phyloP scores from a whole-genome alignment of 2,329 filamentous ascomycete genomes.

The Cryphonectria nitschkei region DNA sequence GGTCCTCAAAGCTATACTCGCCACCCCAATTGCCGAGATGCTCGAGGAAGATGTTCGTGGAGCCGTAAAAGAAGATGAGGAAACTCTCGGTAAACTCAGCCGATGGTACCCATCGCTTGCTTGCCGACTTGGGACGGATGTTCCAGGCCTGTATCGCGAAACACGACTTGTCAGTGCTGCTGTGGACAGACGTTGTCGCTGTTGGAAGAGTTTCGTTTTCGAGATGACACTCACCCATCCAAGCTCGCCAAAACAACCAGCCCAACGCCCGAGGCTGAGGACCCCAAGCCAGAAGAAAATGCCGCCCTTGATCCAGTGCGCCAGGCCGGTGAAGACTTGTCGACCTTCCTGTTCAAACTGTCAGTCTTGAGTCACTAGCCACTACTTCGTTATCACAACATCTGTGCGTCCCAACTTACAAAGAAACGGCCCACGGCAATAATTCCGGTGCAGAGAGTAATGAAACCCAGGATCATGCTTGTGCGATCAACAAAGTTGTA shows the following conservation, averaged over 20 bases:
- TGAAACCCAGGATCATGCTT: constrained; percentile 77
- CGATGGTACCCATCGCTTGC: constrained; percentile 71
- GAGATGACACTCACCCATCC: constrained; percentile 67
- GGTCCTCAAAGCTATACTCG: constrained; percentile 75
- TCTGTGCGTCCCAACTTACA: constrained; percentile 56
- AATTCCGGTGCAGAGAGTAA: constrained; percentile 71
- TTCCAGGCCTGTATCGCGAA: constrained; percentile 72
- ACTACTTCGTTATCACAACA: not conserved
- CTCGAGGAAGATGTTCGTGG: constrained; percentile 90
- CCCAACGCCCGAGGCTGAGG: constrained; percentile 84
- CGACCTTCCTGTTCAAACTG: constrained; percentile 58
- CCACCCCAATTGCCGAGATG: constrained; percentile 76
- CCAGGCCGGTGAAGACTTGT: constrained; percentile 79
- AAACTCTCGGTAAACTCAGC: constrained; percentile 90
- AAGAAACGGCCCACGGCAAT: constrained; percentile 83
- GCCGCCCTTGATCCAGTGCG: constrained; percentile 92
- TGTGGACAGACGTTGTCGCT: not conserved
- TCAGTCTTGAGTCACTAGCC: not conserved
- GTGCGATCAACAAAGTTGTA: constrained; percentile 76
- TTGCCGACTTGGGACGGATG: constrained; percentile 63
- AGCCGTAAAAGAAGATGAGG: constrained; percentile 87
- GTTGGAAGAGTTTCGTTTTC: not conserved
- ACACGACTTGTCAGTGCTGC: constrained; percentile 24
- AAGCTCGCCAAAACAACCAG: constrained; percentile 85
- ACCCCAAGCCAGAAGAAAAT: constrained; percentile 95